A percentile compares a stretch with the other conserved stretches of the same genome.
phyloP scores from a whole-genome alignment of 179 eudicot species.

The Beta macrorhiza region DNA sequence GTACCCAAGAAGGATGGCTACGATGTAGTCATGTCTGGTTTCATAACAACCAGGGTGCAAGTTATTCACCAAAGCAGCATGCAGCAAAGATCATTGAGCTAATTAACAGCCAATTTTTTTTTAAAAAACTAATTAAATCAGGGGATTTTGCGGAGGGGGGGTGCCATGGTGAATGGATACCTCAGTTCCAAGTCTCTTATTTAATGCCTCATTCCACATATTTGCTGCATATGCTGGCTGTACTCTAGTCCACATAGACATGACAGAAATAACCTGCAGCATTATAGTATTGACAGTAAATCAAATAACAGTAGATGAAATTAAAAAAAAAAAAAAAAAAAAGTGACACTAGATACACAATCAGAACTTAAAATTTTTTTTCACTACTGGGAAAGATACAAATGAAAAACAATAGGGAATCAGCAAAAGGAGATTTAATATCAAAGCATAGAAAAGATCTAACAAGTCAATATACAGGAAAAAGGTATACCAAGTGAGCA shows the following conservation, averaged over 20 bases:
- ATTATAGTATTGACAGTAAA: neutral
- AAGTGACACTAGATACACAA: neutral
- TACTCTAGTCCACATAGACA: slow-evolving; percentile 99
- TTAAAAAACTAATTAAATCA: neutral
- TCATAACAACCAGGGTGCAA: neutral
- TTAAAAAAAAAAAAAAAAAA: neutral
- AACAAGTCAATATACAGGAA: neutral
- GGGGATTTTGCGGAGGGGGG: neutral
- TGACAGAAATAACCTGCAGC: slow-evolving; percentile 91
- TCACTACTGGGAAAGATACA: no score
- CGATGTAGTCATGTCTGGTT: neutral
- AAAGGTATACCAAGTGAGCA: slow-evolving; percentile 90
- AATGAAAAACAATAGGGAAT: no score
- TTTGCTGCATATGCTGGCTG: slow-evolving; percentile 99
- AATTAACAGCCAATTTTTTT: neutral
- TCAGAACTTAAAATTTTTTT: neutral
- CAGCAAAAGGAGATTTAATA: neutral
- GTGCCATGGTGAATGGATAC: slow-evolving; percentile 28
- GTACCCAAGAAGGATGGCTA: neutral
- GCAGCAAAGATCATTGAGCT: neutral
- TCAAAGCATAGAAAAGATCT: neutral
- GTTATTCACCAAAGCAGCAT: neutral
- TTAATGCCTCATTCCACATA: slow-evolving; percentile 99
- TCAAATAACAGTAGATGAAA: neutral
- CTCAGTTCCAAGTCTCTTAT: slow-evolving; percentile 96